Conservation (phyloP, 306 rosid species). For the Parietaria judaica region DNA sequence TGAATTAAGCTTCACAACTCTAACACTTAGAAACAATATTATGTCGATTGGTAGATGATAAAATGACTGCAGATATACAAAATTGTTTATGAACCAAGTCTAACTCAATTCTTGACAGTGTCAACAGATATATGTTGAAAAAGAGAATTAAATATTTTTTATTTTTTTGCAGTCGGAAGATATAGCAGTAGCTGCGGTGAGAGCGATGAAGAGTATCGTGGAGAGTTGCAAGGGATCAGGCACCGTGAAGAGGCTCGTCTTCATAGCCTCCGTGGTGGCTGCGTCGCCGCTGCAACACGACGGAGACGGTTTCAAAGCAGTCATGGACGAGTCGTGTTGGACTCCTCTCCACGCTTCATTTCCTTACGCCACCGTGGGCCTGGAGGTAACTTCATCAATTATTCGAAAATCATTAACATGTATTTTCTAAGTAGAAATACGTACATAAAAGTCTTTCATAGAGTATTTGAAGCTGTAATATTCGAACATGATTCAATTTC, state of each 20-base stretch:
- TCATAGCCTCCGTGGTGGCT: slow-evolving; percentile 34
- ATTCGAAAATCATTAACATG: no score
- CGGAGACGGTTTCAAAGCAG: slow-evolving; percentile 22
- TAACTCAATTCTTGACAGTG: neutral
- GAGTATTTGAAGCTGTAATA: no score
- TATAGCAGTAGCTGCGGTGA: slow-evolving; percentile 20
- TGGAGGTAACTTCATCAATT: slow-evolving; percentile 3
- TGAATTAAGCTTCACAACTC: no score
- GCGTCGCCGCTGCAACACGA: slow-evolving; percentile 35
- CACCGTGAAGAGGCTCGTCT: slow-evolving; percentile 42
- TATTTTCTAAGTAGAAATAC: no score
- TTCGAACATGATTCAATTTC: no score
- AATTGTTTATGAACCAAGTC: no score
- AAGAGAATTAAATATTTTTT: no score
- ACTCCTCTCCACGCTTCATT: slow-evolving; percentile 12
- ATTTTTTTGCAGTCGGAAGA: neutral
- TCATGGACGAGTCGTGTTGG: slow-evolving; percentile 19
- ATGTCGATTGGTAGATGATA: neutral
- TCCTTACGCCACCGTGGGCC: neutral
- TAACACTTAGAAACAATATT: no score
- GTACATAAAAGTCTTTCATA: no score
- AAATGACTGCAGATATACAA: neutral
- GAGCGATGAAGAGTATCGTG: slow-evolving; percentile 10
- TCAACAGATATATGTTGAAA: neutral
- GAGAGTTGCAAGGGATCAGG: slow-evolving; percentile 24